Conservation (phyloP, 208 protist genomes). For the Vickermania ingenoplastis region DNA sequence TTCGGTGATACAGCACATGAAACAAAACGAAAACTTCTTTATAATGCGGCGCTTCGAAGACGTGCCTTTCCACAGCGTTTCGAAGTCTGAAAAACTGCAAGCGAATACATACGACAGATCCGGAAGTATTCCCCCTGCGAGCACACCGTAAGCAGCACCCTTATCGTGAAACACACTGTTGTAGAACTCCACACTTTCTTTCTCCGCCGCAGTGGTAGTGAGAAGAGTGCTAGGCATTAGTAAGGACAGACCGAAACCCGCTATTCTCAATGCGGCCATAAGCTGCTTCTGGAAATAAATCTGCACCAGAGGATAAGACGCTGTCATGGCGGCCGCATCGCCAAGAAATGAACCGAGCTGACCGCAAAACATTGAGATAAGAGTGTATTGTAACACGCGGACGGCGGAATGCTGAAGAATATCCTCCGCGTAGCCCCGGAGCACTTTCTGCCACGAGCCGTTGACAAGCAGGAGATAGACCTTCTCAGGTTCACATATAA, state of each 20-base stretch:
- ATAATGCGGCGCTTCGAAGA: slow-evolving; percentile 48
- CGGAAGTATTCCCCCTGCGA: neutral
- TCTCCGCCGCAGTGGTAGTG: neutral
- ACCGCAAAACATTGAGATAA: neutral
- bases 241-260: neutral
- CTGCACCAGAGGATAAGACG: neutral
- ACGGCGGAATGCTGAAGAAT: neutral
- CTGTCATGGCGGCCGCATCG: neutral
- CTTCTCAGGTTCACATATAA: neutral
- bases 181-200: neutral
- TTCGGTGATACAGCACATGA: slow-evolving; percentile 13
- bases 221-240: neutral
- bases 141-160: neutral
- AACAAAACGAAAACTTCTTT: slow-evolving; percentile 30
- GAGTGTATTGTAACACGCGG: neutral
- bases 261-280: neutral
- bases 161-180: neutral
- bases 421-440: neutral
- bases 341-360: neutral
- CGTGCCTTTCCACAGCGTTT: too few relatives aligned
- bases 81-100: too few relatives aligned
- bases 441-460: neutral
- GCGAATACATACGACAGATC: slow-evolving; percentile 12
- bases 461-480: neutral
- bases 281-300: neutral